Evolutionary conservation across 176 grass and related monocot species (phyloP).

Genomic region (Elymus sibiricus): DNA sequence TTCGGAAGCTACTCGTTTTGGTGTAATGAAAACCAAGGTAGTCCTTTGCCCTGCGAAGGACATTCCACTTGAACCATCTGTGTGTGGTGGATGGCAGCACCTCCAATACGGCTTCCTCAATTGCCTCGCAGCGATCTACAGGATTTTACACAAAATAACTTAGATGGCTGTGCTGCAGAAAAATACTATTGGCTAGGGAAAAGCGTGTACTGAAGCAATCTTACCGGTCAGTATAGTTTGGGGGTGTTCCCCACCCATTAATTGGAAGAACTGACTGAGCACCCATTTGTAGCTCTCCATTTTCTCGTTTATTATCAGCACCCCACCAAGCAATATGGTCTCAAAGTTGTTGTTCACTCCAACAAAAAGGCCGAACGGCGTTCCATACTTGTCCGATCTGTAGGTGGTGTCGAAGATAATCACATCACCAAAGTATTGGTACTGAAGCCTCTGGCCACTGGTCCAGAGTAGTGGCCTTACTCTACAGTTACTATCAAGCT

Average conservation of each 20-base stretch:
- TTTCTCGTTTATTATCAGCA: neutral
- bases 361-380: neutral
- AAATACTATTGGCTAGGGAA: neutral
- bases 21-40: neutral
- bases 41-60: neutral
- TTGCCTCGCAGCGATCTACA: neutral
- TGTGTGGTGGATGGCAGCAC: neutral
- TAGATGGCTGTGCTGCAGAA: neutral
- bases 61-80: constrained; percentile 13
- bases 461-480: neutral
- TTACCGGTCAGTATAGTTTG: neutral
- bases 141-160: neutral
- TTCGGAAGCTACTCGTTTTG: neutral
- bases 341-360: neutral
- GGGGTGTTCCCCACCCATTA: neutral
- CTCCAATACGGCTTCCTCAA: neutral
- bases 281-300: neutral
- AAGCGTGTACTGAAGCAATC: neutral
- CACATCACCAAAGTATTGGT: neutral
- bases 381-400: neutral
- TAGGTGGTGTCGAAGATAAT: constrained; percentile 8
- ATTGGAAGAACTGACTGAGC: neutral
- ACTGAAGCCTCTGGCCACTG: neutral
- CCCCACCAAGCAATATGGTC: constrained; percentile 10
- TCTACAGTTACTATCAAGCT: neutral